These are phyloP conservation scores for Protomyces gravidus DNA, from an alignment of 1,139 yeast genomes.

Conservation along the genomic window DNA sequence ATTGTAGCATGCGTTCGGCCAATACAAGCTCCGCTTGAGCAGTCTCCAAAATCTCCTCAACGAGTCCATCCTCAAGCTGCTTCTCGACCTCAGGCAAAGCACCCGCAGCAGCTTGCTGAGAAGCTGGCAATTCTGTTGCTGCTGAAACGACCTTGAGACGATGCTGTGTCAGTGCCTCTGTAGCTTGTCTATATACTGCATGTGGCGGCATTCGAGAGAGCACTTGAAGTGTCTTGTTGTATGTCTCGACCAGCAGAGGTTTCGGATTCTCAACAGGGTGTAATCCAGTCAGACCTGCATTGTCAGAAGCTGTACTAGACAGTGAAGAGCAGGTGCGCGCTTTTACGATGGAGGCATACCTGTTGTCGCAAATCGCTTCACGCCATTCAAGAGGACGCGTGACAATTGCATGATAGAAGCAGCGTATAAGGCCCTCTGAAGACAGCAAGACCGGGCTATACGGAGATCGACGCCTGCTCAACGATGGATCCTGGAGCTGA, in stretches of 20 bases:
- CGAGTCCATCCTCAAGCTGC: constrained; percentile 74
- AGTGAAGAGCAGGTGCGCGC: not conserved
- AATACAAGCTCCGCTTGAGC: constrained; percentile 76
- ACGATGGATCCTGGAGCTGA: too few species aligned
- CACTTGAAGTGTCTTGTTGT: constrained; percentile 62
- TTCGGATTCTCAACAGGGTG: constrained; percentile 79
- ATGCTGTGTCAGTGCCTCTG: constrained; percentile 65
- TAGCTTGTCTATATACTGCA: constrained; percentile 71
- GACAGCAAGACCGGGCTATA: too few species aligned
- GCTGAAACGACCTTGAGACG: constrained; percentile 57
- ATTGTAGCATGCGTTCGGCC: constrained; percentile 62
- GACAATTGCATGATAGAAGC: constrained; percentile 14
- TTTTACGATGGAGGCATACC: not conserved
- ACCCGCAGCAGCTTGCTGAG: constrained; percentile 40
- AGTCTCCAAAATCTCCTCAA: constrained; percentile 76
- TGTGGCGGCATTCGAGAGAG: constrained; percentile 63
- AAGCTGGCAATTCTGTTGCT: not conserved
- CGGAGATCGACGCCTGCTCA: too few species aligned
- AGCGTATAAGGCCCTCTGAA: too few species aligned
- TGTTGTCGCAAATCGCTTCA: constrained; percentile 25
- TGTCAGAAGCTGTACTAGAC: not conserved
- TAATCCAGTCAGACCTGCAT: constrained; percentile 72
- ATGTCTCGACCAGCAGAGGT: constrained; percentile 68
- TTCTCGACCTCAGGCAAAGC: constrained; percentile 65
- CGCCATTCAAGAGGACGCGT: constrained; percentile 6